Evolutionary conservation across 2,329 filamentous ascomycete species (phyloP).

Genomic region (Neofusicoccum kwambonambiense): DNA sequence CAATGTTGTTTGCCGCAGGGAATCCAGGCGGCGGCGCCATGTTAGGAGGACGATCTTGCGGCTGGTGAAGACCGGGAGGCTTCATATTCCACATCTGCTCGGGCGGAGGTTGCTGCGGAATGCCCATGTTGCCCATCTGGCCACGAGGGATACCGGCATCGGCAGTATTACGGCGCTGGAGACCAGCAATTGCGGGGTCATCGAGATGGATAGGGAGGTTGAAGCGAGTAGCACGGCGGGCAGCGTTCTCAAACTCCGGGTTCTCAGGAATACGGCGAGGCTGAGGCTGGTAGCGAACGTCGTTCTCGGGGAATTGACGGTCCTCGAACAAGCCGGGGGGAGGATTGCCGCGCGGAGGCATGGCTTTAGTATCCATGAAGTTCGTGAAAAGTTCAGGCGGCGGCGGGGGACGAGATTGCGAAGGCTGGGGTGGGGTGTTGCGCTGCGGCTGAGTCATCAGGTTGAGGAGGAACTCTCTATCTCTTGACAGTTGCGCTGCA

Average conservation of each 20-base stretch:
- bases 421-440: slow-evolving; percentile 35
- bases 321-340: slow-evolving; percentile 41
- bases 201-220: slow-evolving; percentile 30
- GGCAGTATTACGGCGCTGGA: slow-evolving; percentile 38
- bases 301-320: slow-evolving; percentile 19
- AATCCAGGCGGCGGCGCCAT: slow-evolving; percentile 16
- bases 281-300: slow-evolving; percentile 14
- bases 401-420: slow-evolving; percentile 19
- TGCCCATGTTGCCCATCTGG: slow-evolving; percentile 42
- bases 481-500: slow-evolving; percentile 51
- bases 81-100: slow-evolving; percentile 25
- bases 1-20: slow-evolving; percentile 1
- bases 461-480: slow-evolving; percentile 82
- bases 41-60: slow-evolving; percentile 12
- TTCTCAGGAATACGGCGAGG: slow-evolving; percentile 32
- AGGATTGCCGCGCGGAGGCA: slow-evolving; percentile 37
- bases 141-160: slow-evolving; percentile 29
- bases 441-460: slow-evolving; percentile 60
- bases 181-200: slow-evolving; percentile 30
- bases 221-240: slow-evolving; percentile 25
- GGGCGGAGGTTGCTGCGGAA: slow-evolving; percentile 38
- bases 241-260: slow-evolving; percentile 31
- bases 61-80: slow-evolving; percentile 12
- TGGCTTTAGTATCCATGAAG: slow-evolving; percentile 27
- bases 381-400: slow-evolving; percentile 27